These are phyloP conservation scores for Ceriops tagal DNA, from an alignment of 345 rosid genomes.

Conservation along the genomic window DNA sequence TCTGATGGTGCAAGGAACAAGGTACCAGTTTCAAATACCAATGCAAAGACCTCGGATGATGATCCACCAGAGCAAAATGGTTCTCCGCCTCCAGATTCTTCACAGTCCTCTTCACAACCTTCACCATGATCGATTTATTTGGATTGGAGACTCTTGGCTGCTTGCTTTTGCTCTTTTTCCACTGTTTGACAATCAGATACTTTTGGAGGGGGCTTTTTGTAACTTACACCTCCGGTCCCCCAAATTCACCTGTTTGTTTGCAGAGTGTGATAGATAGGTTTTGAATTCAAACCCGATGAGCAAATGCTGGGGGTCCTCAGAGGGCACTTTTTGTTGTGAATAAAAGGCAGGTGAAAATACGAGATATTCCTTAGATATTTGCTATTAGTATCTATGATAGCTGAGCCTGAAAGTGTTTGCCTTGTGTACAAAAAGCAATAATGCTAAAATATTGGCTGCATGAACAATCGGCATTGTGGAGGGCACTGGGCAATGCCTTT, in stretches of 20 bases:
- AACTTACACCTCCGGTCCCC: slow-evolving; percentile 31
- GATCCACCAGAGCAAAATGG: slow-evolving; percentile 27
- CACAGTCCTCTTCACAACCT: slow-evolving; percentile 33
- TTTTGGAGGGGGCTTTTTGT: slow-evolving; percentile 25
- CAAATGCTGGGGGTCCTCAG: slow-evolving; percentile 22
- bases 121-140: slow-evolving; percentile 32
- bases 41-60: slow-evolving; percentile 32
- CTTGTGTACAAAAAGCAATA: too few species aligned
- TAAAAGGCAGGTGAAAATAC: slow-evolving; percentile 39
- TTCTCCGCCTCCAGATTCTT: slow-evolving; percentile 34
- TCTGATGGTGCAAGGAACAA: slow-evolving; percentile 28
- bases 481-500: too few species aligned
- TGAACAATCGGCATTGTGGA: too few species aligned
- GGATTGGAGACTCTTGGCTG: neutral
- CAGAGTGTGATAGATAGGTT: slow-evolving; percentile 26
- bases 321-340: slow-evolving; percentile 39
- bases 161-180: slow-evolving; percentile 9
- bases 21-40: slow-evolving; percentile 25
- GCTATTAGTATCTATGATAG: too few species aligned
- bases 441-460: too few species aligned
- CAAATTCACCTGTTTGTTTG: slow-evolving; percentile 39
- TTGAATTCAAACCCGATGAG: slow-evolving; percentile 18
- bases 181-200: slow-evolving; percentile 8
- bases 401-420: too few species aligned
- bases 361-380: neutral